A percentile compares a stretch with the other conserved stretches of the same genome.
Conservation (phyloP, 306 rosid species). For the Trifolium subterraneum region DNA sequence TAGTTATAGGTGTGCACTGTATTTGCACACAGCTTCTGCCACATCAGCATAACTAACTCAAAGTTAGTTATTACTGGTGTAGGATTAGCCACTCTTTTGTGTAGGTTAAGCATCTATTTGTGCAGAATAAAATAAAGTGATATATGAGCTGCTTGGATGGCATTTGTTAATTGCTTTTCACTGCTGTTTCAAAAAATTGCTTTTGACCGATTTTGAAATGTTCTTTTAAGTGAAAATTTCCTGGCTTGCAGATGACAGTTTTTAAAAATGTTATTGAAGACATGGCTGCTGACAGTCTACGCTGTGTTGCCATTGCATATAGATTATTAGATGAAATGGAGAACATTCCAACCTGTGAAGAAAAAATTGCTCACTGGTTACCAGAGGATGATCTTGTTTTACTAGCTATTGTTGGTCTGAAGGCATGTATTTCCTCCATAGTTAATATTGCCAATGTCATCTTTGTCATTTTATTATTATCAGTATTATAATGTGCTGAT, state of each 20-base stretch:
- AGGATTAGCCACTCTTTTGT: too few species aligned
- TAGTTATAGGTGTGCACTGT: background rate
- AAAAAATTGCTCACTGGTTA: conserved; percentile 73
- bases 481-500: too few species aligned
- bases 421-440: conserved; percentile 54
- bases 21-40: background rate
- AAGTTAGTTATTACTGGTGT: too few species aligned
- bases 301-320: conserved; percentile 96
- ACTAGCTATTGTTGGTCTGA: conserved; percentile 93
- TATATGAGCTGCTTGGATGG: too few species aligned
- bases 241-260: conserved; percentile 52
- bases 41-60: too few species aligned
- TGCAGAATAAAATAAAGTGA: too few species aligned
- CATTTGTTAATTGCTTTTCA: too few species aligned
- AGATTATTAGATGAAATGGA: conserved; percentile 55
- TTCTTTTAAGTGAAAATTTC: conserved; percentile 12
- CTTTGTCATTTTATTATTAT: too few species aligned
- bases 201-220: too few species aligned
- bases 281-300: conserved; percentile 82
- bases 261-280: conserved; percentile 81
- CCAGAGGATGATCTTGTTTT: conserved; percentile 89
- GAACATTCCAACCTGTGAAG: conserved; percentile 73
- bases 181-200: too few species aligned
- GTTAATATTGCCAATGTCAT: too few species aligned
- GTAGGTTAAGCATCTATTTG: too few species aligned